Conservation (phyloP, 768 basidiomycete genomes). For the Boletus speciosus region DNA sequence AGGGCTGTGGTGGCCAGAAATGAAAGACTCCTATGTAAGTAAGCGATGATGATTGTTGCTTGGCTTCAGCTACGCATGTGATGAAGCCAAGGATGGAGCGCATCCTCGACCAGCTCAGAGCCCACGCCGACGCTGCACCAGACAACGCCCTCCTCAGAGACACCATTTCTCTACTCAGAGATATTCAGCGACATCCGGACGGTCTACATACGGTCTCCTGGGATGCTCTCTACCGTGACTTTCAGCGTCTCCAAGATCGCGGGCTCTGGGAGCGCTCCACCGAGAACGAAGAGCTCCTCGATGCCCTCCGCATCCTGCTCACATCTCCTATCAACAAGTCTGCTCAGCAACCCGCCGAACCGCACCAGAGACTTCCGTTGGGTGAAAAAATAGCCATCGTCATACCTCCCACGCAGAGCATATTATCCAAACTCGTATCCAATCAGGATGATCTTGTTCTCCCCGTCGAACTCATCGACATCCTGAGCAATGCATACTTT, state of each 20-base stretch:
- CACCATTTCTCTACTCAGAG: slow-evolving; percentile 15
- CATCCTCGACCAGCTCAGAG: slow-evolving; percentile 27
- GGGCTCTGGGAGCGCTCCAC: slow-evolving; percentile 25
- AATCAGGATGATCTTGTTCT: slow-evolving; percentile 31
- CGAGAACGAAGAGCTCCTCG: slow-evolving; percentile 28
- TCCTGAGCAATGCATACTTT: slow-evolving; percentile 59
- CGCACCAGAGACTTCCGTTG: neutral
- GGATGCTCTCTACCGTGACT: slow-evolving; percentile 19
- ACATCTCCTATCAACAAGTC: slow-evolving; percentile 1
- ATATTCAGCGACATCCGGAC: slow-evolving; percentile 23
- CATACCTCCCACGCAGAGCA: slow-evolving; percentile 7
- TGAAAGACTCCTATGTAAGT: slow-evolving; percentile 13
- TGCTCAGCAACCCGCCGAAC: neutral
- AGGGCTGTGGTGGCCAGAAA: neutral
- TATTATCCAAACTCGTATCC: slow-evolving; percentile 20
- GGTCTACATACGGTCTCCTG: slow-evolving; percentile 21
- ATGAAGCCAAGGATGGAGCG: slow-evolving; percentile 18
- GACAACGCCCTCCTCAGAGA: slow-evolving; percentile 19
- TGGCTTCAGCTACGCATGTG: neutral
- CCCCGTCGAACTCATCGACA: slow-evolving; percentile 53
- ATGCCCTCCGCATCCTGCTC: slow-evolving; percentile 20
- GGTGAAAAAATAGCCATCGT: slow-evolving; percentile 15
- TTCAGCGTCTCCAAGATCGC: slow-evolving; percentile 19
- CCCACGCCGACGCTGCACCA: slow-evolving; percentile 6
- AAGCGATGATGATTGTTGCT: slow-evolving; percentile 3